These are phyloP conservation scores for Helianthus tuberosus DNA, from an alignment of 129 eudicot genomes.

Conservation along the genomic window DNA sequence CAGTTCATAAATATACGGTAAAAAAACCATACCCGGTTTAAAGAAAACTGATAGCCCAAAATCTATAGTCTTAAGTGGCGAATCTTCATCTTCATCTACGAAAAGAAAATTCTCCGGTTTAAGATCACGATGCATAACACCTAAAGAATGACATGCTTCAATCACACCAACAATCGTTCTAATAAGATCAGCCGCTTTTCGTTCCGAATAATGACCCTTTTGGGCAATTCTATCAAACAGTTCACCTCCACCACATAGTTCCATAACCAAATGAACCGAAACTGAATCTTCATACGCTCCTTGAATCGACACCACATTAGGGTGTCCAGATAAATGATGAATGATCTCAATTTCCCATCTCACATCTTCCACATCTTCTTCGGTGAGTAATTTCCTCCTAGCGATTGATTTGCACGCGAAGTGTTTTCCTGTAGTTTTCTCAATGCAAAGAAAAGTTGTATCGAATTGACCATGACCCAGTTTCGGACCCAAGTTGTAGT, in stretches of 20 bases:
- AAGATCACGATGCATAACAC: too few species aligned
- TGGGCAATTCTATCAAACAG: slow-evolving; percentile 76
- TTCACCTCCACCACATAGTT: slow-evolving; percentile 85
- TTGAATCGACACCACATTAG: slow-evolving; percentile 70
- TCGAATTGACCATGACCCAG: too few species aligned
- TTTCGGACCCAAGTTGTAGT: too few species aligned
- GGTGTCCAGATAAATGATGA: slow-evolving; percentile 76
- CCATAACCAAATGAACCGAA: slow-evolving; percentile 91
- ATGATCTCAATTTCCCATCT: slow-evolving; percentile 86
- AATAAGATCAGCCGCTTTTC: too few species aligned
- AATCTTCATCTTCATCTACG: too few species aligned
- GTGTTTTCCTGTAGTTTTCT: too few species aligned
- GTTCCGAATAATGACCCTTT: too few species aligned
- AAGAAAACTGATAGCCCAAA: slow-evolving; percentile 85
- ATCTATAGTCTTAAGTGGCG: slow-evolving; percentile 77
- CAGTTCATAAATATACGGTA: neutral
- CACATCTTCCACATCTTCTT: slow-evolving; percentile 80
- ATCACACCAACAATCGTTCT: too few species aligned
- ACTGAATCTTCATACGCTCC: slow-evolving; percentile 86
- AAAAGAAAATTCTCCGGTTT: too few species aligned
- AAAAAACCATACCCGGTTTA: slow-evolving; percentile 63
- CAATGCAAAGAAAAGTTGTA: too few species aligned
- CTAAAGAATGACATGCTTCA: too few species aligned
- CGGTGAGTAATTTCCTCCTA: slow-evolving; percentile 59
- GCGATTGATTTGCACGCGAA: too few species aligned